Evolutionary conservation across 805 yeast genomes (phyloP).

Genomic region (Hagleromyces aurorensis): DNA sequence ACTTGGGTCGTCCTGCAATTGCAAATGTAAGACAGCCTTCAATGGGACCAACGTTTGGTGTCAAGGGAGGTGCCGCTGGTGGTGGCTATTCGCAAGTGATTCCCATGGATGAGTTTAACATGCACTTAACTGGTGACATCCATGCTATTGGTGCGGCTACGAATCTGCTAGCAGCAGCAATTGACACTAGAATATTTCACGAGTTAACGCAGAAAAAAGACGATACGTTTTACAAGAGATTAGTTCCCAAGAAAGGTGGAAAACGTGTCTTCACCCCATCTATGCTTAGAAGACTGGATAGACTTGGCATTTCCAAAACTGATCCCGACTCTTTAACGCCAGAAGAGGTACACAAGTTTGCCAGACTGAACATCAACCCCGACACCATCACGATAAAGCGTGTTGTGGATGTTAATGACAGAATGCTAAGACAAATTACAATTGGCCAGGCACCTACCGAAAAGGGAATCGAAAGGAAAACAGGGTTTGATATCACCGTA

Average conservation of each 20-base stretch:
- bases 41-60: constrained; percentile 98
- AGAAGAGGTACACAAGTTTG: constrained; percentile 68
- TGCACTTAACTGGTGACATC: constrained; percentile 96
- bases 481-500: constrained; percentile 94
- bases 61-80: constrained; percentile 99
- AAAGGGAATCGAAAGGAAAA: constrained; percentile 73
- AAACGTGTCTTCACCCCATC: constrained; percentile 69
- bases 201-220: constrained; percentile 77
- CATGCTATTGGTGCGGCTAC: constrained; percentile 95
- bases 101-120: constrained; percentile 97
- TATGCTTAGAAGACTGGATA: constrained; percentile 66
- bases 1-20: constrained; percentile 69
- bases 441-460: constrained; percentile 91
- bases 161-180: constrained; percentile 90
- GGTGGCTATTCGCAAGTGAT: constrained; percentile 98
- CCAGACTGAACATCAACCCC: constrained; percentile 83
- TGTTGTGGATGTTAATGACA: constrained; percentile 90
- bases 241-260: constrained; percentile 83
- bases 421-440: constrained; percentile 81
- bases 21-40: constrained; percentile 97
- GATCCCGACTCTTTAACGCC: constrained; percentile 73
- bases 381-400: constrained; percentile 85
- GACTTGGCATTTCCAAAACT: constrained; percentile 73
- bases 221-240: constrained; percentile 69
- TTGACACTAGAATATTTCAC: constrained; percentile 95